Conservation (phyloP, 2,329 filamentous ascomycete species). For the Atkinsonella hypoxylon region DNA sequence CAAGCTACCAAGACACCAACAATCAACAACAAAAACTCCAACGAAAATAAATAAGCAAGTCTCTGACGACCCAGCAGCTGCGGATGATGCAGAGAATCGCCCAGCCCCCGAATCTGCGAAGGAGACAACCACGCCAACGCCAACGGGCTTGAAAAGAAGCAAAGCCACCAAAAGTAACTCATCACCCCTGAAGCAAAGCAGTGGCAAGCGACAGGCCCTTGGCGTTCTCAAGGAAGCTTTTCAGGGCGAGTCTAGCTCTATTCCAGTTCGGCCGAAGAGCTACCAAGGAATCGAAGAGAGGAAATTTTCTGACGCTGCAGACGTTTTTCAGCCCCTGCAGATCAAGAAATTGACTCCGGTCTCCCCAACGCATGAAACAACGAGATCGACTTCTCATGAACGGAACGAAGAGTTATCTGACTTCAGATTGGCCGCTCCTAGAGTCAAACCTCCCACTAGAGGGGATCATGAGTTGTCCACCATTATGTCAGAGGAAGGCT, state of each 20-base stretch:
- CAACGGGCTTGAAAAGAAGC: conserved; percentile 39
- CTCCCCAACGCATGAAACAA: neutral
- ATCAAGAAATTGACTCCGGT: neutral
- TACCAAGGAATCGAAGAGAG: conserved; percentile 38
- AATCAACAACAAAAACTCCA: neutral
- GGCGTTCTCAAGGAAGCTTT: conserved; percentile 51
- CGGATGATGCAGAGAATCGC: conserved; percentile 9
- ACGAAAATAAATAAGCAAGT: conserved; percentile 6
- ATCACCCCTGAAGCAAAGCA: conserved; percentile 33
- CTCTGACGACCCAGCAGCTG: neutral
- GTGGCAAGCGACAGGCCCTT: conserved; percentile 38
- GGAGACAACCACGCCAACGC: conserved; percentile 20
- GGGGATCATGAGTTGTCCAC: conserved; percentile 45
- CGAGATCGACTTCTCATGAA: neutral
- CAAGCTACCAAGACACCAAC: neutral
- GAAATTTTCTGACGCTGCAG: conserved; percentile 14
- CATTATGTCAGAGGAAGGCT: conserved; percentile 40
- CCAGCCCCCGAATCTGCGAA: conserved; percentile 10
- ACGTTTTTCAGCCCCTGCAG: conserved; percentile 10
- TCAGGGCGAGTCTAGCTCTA: conserved; percentile 44
- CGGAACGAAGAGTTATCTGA: neutral
- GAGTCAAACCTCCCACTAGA: conserved; percentile 37
- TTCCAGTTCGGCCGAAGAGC: conserved; percentile 31
- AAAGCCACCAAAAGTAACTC: conserved; percentile 39
- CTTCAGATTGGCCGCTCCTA: conserved; percentile 20